Percentiles rank a stretch among this genome's conserved stretches.
Conservation (phyloP, 2,329 filamentous ascomycete species). For the Helminthosporium solani region DNA sequence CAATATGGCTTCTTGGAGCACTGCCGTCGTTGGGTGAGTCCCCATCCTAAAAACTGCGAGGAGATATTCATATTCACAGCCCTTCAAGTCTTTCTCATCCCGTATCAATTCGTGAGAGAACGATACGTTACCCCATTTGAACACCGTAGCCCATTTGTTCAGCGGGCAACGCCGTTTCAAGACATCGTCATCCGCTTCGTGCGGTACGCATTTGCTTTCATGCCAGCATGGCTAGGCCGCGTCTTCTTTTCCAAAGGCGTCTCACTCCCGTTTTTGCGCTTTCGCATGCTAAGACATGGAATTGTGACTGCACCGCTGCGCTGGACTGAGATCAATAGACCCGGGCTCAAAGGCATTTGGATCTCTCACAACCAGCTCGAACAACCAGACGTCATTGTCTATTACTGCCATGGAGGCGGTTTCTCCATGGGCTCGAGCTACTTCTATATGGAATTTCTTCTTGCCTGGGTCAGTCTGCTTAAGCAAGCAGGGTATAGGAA, state of each 20-base stretch:
- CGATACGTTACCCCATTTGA: slow-evolving; percentile 52
- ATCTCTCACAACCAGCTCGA: slow-evolving; percentile 61
- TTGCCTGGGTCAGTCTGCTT: slow-evolving; percentile 69
- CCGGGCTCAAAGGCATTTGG: slow-evolving; percentile 66
- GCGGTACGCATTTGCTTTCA: slow-evolving; percentile 71
- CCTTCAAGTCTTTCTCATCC: slow-evolving; percentile 58
- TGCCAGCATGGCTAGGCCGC: slow-evolving; percentile 67
- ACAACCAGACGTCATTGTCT: slow-evolving; percentile 74
- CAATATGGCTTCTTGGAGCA: slow-evolving; percentile 59
- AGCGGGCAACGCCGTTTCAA: slow-evolving; percentile 70
- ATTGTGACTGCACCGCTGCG: slow-evolving; percentile 61
- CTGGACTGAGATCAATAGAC: slow-evolving; percentile 61
- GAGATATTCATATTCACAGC: slow-evolving; percentile 32
- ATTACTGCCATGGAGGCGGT: slow-evolving; percentile 80
- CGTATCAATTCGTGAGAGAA: slow-evolving; percentile 59
- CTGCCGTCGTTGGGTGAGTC: slow-evolving; percentile 69
- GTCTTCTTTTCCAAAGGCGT: slow-evolving; percentile 78
- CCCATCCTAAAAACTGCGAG: not conserved
- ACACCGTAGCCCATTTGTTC: slow-evolving; percentile 63
- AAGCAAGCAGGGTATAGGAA: slow-evolving; percentile 67
- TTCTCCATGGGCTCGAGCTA: slow-evolving; percentile 80
- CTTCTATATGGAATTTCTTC: slow-evolving; percentile 80
- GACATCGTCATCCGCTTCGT: slow-evolving; percentile 76
- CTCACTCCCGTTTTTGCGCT: slow-evolving; percentile 70
- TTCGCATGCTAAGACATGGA: slow-evolving; percentile 74